Base-by-base conservation (phyloP, 2,329 filamentous ascomycete species). In the Exophiala phaeomuriformis region DNA sequence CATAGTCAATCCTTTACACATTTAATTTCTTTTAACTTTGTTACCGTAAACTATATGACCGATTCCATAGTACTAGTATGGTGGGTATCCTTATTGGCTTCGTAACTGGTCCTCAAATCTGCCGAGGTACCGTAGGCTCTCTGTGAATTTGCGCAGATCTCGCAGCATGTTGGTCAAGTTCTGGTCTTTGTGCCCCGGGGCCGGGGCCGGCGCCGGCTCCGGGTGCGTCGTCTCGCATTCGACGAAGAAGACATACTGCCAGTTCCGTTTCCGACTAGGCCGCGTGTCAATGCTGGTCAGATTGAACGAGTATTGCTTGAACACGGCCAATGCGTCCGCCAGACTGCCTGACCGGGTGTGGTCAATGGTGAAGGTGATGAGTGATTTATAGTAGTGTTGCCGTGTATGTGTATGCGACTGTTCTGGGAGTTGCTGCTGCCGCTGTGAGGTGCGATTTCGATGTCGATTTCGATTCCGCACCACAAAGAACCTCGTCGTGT, bases 161-260 rank as follows among this genome's bases (percentile, higher is more conserved):
- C 61, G 36, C 47, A 73, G 56, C 41, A 71, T 53, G 36, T 53
- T 64, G 5, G 61, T 59, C 4, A 65, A 51, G 31, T 67, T 67
- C 7, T n/a, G 27, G 19, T 37, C 19, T 31, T 50, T 65, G 64
- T 47, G 66, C 27, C 33, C 19, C 44, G 32, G 5, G 19, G 48
- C 29, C 30, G 4, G 31, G 6, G 19, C 28, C 19, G 4, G n/a
- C n/a, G 28, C 28, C 12, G 28, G 12, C 27, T 28, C 33, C 5
- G 30, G 37, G 30, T 37, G 40, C 3, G 47, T 35, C 36, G 61
- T 51, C 45, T 86, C 80, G 64, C 95, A 90, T 74, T 97, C 91
- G 31, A 96, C 84, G 66, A 97, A 90, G 72, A 97, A 96, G 36
- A 96, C 80, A 71, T 97, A 97, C 67, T 94, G 84, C 81, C 95